A percentile compares a stretch with the other conserved stretches of the same genome.
Conservation (phyloP, 768 basidiomycete genomes). For the Lepiota subincarnata region DNA sequence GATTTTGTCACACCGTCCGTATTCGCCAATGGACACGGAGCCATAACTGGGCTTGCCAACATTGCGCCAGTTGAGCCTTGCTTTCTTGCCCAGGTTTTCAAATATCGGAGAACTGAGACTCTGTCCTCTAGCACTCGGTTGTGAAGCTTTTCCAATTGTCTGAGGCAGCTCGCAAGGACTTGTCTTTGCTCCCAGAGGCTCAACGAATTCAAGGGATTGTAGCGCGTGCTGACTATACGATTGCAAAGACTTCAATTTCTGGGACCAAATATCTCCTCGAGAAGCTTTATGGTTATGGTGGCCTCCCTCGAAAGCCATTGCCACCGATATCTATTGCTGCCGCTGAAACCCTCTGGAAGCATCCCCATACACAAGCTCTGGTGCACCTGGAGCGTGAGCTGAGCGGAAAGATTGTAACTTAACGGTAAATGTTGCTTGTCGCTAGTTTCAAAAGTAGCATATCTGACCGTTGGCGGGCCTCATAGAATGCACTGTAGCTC, state of each 20-base stretch:
- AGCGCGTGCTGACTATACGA: conserved; percentile 76
- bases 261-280: conserved; percentile 83
- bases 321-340: conserved; percentile 54
- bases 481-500: too few species aligned
- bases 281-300: conserved; percentile 78
- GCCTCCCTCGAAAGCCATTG: conserved; percentile 73
- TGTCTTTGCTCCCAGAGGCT: conserved; percentile 59
- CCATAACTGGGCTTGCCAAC: conserved; percentile 88
- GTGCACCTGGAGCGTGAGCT: conserved; percentile 59
- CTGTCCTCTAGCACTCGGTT: conserved; percentile 45
- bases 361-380: conserved; percentile 67
- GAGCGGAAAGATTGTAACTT: conserved; percentile 31
- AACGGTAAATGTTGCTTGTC: conserved; percentile 12
- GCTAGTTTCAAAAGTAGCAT: too few species aligned
- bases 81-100: conserved; percentile 9
- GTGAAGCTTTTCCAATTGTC: conserved; percentile 60
- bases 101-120: neutral
- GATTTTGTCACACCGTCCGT: conserved; percentile 79
- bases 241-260: conserved; percentile 69
- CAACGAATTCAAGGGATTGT: conserved; percentile 76
- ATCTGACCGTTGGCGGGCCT: too few species aligned
- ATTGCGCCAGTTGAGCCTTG: conserved; percentile 60
- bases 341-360: conserved; percentile 64
- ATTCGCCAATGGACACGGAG: conserved; percentile 76
- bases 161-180: conserved; percentile 49